Percentiles rank a stretch among this genome's conserved stretches.
These are phyloP conservation scores for Ceratocystis diversiconidia DNA, from an alignment of 2,329 filamentous ascomycete genomes.

Conservation along the genomic window DNA sequence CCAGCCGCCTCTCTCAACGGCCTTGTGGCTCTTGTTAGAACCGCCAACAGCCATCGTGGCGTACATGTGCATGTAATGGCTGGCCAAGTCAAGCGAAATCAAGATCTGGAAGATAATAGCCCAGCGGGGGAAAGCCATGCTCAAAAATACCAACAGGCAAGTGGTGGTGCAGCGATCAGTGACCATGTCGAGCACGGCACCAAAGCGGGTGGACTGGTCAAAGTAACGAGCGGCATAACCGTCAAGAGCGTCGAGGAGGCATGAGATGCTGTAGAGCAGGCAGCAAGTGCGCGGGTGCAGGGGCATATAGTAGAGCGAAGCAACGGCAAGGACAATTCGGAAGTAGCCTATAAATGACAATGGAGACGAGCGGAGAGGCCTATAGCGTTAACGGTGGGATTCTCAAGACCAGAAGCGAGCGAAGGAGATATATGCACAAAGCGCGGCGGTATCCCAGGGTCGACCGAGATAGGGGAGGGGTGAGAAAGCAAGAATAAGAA, in stretches of 20 bases:
- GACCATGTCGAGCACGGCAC: constrained; percentile 96
- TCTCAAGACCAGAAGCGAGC: not conserved
- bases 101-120: constrained; percentile 86
- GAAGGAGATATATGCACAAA: not conserved
- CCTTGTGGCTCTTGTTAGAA: constrained; percentile 74
- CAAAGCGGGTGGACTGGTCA: constrained; percentile 88
- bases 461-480: not conserved
- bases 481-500: not conserved
- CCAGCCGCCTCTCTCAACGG: constrained; percentile 76
- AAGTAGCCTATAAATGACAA: constrained; percentile 45
- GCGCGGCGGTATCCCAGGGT: not conserved
- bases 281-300: constrained; percentile 94
- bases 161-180: constrained; percentile 95
- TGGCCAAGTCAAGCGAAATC: constrained; percentile 83
- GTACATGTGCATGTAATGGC: constrained; percentile 99
- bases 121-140: constrained; percentile 88
- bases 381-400: not conserved
- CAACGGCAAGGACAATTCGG: constrained; percentile 67
- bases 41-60: constrained; percentile 81
- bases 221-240: constrained; percentile 70
- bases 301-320: constrained; percentile 97
- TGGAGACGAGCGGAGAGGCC: not conserved
- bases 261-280: constrained; percentile 81
- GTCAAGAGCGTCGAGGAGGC: constrained; percentile 87
- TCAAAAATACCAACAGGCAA: constrained; percentile 86